Evolutionary conservation across 768 basidiomycete genomes (phyloP), one percentile per base, ranked within the genome.

Genomic region (Suillus cothurnatus): DNA sequence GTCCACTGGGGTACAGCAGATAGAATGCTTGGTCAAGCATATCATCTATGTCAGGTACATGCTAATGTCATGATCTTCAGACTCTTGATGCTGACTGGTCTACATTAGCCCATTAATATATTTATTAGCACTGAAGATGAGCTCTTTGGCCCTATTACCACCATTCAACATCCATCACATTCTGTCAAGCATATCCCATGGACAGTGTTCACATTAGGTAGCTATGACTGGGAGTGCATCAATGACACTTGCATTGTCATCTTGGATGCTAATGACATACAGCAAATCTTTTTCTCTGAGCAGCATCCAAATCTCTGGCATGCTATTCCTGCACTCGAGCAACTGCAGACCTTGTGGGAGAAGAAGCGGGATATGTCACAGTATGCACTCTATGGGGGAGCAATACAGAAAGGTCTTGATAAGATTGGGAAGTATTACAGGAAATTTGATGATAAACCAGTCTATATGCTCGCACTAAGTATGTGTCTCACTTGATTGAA

Each of bases 101-200:
- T 36, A 5, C 36, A 28, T n/a, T 31, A 70, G 66, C 31, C 68
- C 1, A 64, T 72, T 36, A 64, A 69, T 23, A 11, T 64, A 1
- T 69, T 70, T 53, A 28, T 68, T n/a, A 69, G 71, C 70, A 68
- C 70, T 1, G 72, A 74, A 0, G 71, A 77, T 61, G 53, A 69
- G 4, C 64, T 71, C 2, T 78, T 66, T 61, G 73, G 76, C 8
- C 72, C 75, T 3, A 76, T 78, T 53, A 78, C 75, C 0, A 70
- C 69, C 3, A 66, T 77, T 17, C 64, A 67, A 11, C 39, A 53
- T 11, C 57, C 72, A 32, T 72, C 68, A 7, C 23, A 61, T 9
- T n/a, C 66, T 1, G 49, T 58, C 39, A 76, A 74, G 60, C 65
- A 74, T 17, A 73, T 77, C 23, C 71, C 67, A 1, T 77, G 76